Evolutionary conservation across 768 basidiomycete genomes (phyloP), one percentile per base, ranked within the genome.

Genomic region (Collybia mongolica): DNA sequence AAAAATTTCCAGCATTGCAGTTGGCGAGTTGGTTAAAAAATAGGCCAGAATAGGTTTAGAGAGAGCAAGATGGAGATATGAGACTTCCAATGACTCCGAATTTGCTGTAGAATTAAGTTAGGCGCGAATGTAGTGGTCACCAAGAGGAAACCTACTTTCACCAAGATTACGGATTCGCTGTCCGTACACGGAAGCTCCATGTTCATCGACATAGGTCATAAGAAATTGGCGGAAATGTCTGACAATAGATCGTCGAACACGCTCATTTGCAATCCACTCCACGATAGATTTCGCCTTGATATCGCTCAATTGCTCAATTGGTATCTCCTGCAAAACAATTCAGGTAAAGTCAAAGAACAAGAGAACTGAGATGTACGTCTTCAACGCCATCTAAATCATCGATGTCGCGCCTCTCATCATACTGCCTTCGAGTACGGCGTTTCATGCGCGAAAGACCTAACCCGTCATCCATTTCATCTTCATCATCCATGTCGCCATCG

Each of bases 261-360:
- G 84, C 51, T 95, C 93, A 50, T 88, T 87, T 15, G 92, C 88
- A 59, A 98, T 95, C 97, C 97, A 99, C 68, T 98, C 97, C 19
- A 90, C 88, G 49, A 99, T 93, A 11, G 92, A 94, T 63, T 95
- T 93, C 35, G 95, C 93, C 65, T 98, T 98, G 74, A 99, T 94
- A 63, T 99, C 97, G 53, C 92, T 91, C 8, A 99, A 76, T 72
- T 99, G 93, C 64, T 98, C 96, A 38, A 97, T 67, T 0, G 97
- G 94, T 47, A 99, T 79, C 68, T 98, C 94, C 92, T 97, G 62
- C 12, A 41, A 28, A 43, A 19, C 3, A 18, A 67, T 59, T 24
- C 42, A 46, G 36, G 29, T 29, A 11, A n/a, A 42, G 11, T 39
- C 22, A 39, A 50, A 4, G 32, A 28, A 39, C 7, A 28, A 19